phyloP scores from a whole-genome alignment of 2,329 filamentous ascomycete species.

The Orbilia oligospora region DNA sequence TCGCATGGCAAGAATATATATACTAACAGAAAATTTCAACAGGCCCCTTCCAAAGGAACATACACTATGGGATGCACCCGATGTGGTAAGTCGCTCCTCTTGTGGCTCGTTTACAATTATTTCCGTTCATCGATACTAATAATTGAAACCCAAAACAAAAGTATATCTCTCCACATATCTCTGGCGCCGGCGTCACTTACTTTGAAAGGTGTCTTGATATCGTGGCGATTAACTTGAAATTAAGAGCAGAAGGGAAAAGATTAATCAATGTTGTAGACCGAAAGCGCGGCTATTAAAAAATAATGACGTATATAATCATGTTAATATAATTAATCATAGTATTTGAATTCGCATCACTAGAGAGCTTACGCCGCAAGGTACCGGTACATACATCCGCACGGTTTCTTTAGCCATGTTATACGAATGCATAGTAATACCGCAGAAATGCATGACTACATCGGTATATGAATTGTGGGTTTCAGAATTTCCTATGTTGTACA shows the following conservation, averaged over 20 bases:
- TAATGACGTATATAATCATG: not conserved
- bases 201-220: slow-evolving; percentile 73
- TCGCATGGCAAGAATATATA: not conserved
- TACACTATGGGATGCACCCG: slow-evolving; percentile 78
- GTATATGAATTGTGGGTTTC: not conserved
- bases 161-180: slow-evolving; percentile 70
- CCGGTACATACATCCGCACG: not conserved
- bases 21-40: not conserved
- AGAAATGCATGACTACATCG: not conserved
- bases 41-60: slow-evolving; percentile 77
- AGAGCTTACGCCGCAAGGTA: slow-evolving; percentile 6
- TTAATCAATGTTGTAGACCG: slow-evolving; percentile 76
- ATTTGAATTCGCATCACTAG: not conserved
- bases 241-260: slow-evolving; percentile 70
- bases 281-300: slow-evolving; percentile 72
- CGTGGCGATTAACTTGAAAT: slow-evolving; percentile 72
- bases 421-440: slow-evolving; percentile 3
- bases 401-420: too few species aligned
- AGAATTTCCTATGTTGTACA: not conserved
- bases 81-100: slow-evolving; percentile 72
- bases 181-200: slow-evolving; percentile 72
- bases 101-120: not conserved
- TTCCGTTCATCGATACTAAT: slow-evolving; percentile 69
- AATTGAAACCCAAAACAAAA: slow-evolving; percentile 7
- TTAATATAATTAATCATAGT: slow-evolving; percentile 6